Evolutionary conservation across 2,329 filamentous ascomycete genomes (phyloP).

Genomic region (Fusarium sp.): DNA sequence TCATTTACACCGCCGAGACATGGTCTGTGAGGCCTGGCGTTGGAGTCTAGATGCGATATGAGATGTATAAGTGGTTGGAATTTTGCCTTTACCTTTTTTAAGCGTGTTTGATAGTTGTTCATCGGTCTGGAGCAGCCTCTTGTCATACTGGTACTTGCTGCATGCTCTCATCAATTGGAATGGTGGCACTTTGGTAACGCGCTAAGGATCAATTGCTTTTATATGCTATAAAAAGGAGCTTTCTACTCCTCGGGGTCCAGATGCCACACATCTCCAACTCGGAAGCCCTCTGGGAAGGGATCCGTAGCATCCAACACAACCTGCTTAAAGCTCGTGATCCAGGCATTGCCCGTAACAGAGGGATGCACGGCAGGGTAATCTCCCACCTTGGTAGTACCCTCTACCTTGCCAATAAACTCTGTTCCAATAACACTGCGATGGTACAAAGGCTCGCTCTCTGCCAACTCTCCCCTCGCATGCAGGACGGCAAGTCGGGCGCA

Average conservation of each 20-base stretch:
- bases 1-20: constrained; percentile 5
- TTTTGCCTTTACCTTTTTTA: accelerated
- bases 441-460: constrained; percentile 15
- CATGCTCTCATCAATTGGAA: background rate
- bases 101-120: background rate
- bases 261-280: constrained; percentile 30
- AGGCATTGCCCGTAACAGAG: constrained; percentile 21
- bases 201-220: background rate
- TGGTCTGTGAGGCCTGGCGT: constrained; percentile 6
- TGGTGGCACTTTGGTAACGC: background rate
- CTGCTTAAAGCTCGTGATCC: constrained; percentile 34
- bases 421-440: constrained; percentile 26
- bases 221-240: accelerated
- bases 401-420: constrained; percentile 18
- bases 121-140: background rate
- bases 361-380: constrained; percentile 19
- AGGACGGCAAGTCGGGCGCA: constrained; percentile 29
- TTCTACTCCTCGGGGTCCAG: background rate
- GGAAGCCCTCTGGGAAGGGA: constrained; percentile 26
- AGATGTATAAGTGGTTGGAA: background rate
- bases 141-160: background rate
- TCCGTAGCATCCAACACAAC: constrained; percentile 27
- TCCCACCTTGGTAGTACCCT: constrained; percentile 16
- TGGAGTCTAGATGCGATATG: background rate
- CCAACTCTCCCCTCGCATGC: constrained; percentile 21